These are phyloP conservation scores for Omphalea diandra DNA, from an alignment of 441 rosid genomes.

Conservation along the genomic window DNA sequence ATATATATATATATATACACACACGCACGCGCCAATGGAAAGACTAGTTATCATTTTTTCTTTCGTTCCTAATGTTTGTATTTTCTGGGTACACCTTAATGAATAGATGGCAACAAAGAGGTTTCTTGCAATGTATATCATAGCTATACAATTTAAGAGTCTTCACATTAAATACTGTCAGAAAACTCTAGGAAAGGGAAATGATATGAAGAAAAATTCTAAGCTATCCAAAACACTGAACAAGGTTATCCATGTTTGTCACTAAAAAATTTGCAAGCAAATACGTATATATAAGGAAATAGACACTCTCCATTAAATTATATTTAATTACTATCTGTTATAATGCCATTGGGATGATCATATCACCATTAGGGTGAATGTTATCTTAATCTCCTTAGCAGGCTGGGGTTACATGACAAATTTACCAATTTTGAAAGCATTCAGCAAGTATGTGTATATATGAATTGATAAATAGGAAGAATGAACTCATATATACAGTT, in stretches of 20 bases:
- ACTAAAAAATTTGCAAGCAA: not conserved
- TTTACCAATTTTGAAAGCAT: not conserved
- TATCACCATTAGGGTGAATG: not conserved
- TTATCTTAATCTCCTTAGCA: not conserved
- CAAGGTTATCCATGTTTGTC: not conserved
- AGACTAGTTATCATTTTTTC: too few species aligned
- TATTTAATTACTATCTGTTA: not conserved
- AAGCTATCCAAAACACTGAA: not conserved
- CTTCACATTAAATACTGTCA: not conserved
- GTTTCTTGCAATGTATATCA: not conserved
- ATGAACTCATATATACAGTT: not conserved
- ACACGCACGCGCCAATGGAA: too few species aligned
- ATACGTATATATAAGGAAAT: not conserved
- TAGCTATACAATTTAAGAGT: not conserved
- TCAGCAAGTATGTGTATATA: too few species aligned
- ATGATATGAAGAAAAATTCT: not conserved
- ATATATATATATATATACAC: too few species aligned
- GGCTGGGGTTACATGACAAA: not conserved
- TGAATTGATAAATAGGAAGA: not conserved
- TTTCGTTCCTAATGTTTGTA: too few species aligned
- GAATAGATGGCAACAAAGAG: too few species aligned
- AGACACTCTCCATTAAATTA: not conserved
- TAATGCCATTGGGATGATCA: not conserved
- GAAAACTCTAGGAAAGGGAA: not conserved
- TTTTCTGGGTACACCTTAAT: too few species aligned